Evolutionary conservation across 768 basidiomycete species (phyloP).

Genomic region (Hericium rajendrae): DNA sequence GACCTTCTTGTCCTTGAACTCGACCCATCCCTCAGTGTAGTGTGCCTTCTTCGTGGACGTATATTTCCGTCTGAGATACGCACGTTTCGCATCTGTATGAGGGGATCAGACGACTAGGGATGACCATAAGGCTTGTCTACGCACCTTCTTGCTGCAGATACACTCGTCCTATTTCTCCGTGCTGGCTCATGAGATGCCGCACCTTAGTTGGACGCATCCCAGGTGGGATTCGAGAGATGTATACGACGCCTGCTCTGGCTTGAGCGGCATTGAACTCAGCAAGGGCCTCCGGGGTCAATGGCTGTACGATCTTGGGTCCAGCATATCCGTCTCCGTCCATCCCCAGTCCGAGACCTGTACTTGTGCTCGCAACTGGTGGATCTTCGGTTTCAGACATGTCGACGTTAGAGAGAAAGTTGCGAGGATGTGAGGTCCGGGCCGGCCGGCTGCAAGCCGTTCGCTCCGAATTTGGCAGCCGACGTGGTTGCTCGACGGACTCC

Average conservation of each 20-base stretch:
- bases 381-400: too few species aligned
- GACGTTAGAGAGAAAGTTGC: too few species aligned
- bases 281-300: slow-evolving; percentile 65
- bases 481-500: too few species aligned
- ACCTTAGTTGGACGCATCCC: slow-evolving; percentile 97
- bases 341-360: background rate
- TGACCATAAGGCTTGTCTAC: slow-evolving; percentile 13
- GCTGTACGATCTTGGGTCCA: slow-evolving; percentile 58
- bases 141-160: slow-evolving; percentile 90
- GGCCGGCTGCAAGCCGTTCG: too few species aligned
- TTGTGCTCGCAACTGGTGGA: too few species aligned
- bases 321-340: slow-evolving; percentile 14
- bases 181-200: slow-evolving; percentile 81
- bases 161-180: slow-evolving; percentile 86
- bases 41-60: slow-evolving; percentile 79
- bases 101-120: background rate
- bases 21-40: slow-evolving; percentile 96
- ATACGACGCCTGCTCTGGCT: slow-evolving; percentile 76
- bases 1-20: slow-evolving; percentile 90
- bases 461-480: too few species aligned
- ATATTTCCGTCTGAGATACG: slow-evolving; percentile 72
- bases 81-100: slow-evolving; percentile 67
- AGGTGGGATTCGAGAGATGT: slow-evolving; percentile 93
- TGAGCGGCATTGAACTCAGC: slow-evolving; percentile 67
- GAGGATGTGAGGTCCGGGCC: too few species aligned